These are phyloP conservation scores for Tarenaya hassleriana DNA, from an alignment of 345 rosid genomes.

Conservation along the genomic window DNA sequence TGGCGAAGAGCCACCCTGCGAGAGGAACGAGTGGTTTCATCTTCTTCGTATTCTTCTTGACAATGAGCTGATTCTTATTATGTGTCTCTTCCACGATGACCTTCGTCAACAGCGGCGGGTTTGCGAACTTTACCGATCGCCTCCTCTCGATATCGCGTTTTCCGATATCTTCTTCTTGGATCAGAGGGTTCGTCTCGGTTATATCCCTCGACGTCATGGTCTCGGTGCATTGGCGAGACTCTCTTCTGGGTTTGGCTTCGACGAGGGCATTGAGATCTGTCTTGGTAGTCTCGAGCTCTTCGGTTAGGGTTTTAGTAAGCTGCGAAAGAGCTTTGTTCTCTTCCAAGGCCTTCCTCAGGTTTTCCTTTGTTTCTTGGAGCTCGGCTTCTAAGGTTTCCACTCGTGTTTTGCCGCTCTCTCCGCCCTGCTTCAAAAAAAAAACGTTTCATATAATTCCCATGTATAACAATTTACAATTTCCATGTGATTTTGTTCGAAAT, in stretches of 20 bases:
- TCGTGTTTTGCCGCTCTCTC: slow-evolving; percentile 24
- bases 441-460: background rate
- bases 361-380: slow-evolving; percentile 55
- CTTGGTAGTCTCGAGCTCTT: slow-evolving; percentile 50
- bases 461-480: background rate
- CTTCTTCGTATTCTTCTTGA: slow-evolving; percentile 30
- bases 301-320: slow-evolving; percentile 31
- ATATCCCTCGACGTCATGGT: slow-evolving; percentile 28
- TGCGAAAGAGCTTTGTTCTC: slow-evolving; percentile 39
- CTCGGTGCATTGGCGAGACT: slow-evolving; percentile 19
- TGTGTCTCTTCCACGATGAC: slow-evolving; percentile 30
- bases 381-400: slow-evolving; percentile 37
- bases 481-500: background rate
- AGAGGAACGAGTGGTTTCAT: slow-evolving; percentile 43
- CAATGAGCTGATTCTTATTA: slow-evolving; percentile 28
- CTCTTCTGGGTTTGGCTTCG: slow-evolving; percentile 14
- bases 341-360: slow-evolving; percentile 42
- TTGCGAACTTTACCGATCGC: slow-evolving; percentile 64
- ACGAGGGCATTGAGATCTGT: slow-evolving; percentile 32
- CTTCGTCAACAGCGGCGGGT: slow-evolving; percentile 43
- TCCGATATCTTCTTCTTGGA: slow-evolving; percentile 6
- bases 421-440: slow-evolving; percentile 8
- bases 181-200: slow-evolving; percentile 20
- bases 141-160: slow-evolving; percentile 37
- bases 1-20: slow-evolving; percentile 53